A percentile compares a stretch with the other conserved stretches of the same genome.
Evolutionary conservation across 2,329 filamentous ascomycete genomes (phyloP).

Genomic region (Fusarium circinatum): DNA sequence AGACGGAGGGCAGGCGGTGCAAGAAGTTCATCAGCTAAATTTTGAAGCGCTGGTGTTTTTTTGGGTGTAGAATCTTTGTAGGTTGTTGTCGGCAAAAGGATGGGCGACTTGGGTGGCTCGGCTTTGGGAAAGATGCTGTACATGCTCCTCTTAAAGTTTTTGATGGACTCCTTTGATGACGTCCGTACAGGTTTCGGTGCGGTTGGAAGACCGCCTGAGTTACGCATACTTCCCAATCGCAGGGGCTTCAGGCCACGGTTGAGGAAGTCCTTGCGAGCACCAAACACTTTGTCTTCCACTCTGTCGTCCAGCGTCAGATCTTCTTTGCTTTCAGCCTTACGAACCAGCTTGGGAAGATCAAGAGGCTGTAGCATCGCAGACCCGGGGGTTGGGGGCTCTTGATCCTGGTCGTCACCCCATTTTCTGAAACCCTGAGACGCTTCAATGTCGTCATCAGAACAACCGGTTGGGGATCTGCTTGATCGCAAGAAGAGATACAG

Average conservation of each 20-base stretch:
- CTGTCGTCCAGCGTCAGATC: conserved; percentile 37
- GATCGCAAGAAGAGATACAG: conserved; percentile 75
- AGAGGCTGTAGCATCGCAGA: conserved; percentile 20
- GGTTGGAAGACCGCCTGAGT: conserved; percentile 25
- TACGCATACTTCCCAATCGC: conserved; percentile 38
- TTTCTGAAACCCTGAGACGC: conserved; percentile 24
- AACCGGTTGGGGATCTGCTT: conserved; percentile 66
- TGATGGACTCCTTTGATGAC: conserved; percentile 35
- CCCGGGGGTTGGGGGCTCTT: conserved; percentile 15
- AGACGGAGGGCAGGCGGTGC: conserved; percentile 58
- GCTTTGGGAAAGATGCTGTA: conserved; percentile 42
- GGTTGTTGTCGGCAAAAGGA: conserved; percentile 60
- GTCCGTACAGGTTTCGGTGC: conserved; percentile 29
- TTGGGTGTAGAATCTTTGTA: conserved; percentile 48
- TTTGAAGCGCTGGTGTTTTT: conserved; percentile 8
- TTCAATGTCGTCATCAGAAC: conserved; percentile 49
- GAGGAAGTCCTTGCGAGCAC: conserved; percentile 38
- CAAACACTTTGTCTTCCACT: conserved; percentile 47
- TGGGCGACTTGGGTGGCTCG: conserved; percentile 34
- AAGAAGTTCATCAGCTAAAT: conserved; percentile 33
- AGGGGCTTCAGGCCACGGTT: conserved; percentile 29
- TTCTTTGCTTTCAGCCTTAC: conserved; percentile 25
- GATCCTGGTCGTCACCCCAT: conserved; percentile 25
- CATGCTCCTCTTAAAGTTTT: conserved; percentile 41
- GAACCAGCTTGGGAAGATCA: conserved; percentile 13